phyloP scores from a whole-genome alignment of 1,139 yeast genomes.

The Debaryomycetaceae sp. region DNA sequence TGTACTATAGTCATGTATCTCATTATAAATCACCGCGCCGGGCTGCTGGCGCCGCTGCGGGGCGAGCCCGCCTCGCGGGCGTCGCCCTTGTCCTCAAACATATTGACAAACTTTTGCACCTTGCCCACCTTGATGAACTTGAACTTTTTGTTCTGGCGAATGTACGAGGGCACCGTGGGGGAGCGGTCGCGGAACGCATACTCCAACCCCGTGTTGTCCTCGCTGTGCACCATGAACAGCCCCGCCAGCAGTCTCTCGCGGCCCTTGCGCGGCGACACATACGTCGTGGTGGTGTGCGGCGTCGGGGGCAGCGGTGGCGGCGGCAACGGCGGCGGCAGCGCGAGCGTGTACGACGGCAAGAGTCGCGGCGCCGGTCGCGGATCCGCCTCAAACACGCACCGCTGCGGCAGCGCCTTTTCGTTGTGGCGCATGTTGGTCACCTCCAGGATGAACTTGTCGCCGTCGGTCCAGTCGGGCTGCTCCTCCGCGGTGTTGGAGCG shows the following conservation, averaged over 20 bases:
- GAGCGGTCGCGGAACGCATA: constrained; percentile 30
- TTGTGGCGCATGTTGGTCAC: constrained; percentile 33
- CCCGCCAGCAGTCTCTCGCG: constrained; percentile 14
- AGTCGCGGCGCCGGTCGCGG: too few relatives aligned
- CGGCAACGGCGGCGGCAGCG: constrained; percentile 1
- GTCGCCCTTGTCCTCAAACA: constrained; percentile 35
- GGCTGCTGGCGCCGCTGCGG: not conserved
- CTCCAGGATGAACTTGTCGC: constrained; percentile 20
- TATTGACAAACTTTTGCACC: constrained; percentile 43
- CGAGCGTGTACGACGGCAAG: too few relatives aligned
- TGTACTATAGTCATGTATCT: not conserved
- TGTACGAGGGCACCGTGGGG: constrained; percentile 33
- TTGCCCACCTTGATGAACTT: constrained; percentile 46
- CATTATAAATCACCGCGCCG: not conserved
- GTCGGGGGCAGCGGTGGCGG: constrained; percentile 4
- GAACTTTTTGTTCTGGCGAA: constrained; percentile 42
- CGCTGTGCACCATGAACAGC: constrained; percentile 19
- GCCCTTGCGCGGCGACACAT: constrained; percentile 13
- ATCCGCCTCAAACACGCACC: too few relatives aligned
- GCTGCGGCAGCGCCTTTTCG: too few relatives aligned
- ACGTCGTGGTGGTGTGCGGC: not conserved
- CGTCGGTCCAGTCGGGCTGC: constrained; percentile 8
- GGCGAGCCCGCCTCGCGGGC: constrained; percentile 3
- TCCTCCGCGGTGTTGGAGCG: constrained; percentile 6
- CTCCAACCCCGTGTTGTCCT: constrained; percentile 21